Evolutionary conservation across 805 yeast genomes (phyloP).

Genomic region (Candida coleopterorum): DNA sequence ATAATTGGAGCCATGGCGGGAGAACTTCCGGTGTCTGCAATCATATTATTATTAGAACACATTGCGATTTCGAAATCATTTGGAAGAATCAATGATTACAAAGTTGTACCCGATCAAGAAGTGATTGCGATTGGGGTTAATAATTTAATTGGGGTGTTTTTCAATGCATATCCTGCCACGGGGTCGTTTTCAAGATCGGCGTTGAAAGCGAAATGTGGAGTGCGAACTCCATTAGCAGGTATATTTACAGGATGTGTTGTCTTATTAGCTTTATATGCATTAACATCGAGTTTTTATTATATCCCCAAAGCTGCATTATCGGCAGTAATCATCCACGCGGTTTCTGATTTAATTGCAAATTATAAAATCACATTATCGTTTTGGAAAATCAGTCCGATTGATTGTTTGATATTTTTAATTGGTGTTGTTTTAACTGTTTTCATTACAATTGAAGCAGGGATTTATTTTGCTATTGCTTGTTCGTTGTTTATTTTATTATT

Average conservation of each 20-base stretch:
- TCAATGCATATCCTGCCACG: conserved; percentile 91
- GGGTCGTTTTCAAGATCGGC: conserved; percentile 96
- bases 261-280: conserved; percentile 75
- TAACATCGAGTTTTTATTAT: conserved; percentile 79
- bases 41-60: conserved; percentile 82
- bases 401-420: conserved; percentile 63
- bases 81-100: conserved; percentile 88
- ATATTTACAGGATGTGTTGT: conserved; percentile 87
- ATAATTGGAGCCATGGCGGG: conserved; percentile 58
- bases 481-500: conserved; percentile 70
- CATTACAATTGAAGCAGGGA: conserved; percentile 78
- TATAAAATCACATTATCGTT: conserved; percentile 62
- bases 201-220: conserved; percentile 91
- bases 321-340: conserved; percentile 92
- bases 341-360: conserved; percentile 73
- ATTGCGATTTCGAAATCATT: conserved; percentile 92
- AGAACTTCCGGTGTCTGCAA: conserved; percentile 81
- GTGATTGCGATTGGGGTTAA: conserved; percentile 90
- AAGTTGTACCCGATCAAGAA: conserved; percentile 90
- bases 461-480: conserved; percentile 85
- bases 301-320: conserved; percentile 86
- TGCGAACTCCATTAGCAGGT: conserved; percentile 90
- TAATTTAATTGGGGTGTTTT: conserved; percentile 85
- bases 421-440: conserved; percentile 75
- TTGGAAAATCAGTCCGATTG: conserved; percentile 73